Percentiles rank a stretch among this genome's conserved stretches.
phyloP scores from a whole-genome alignment of 208 protist genomes.

The Leishmania guyanensis region DNA sequence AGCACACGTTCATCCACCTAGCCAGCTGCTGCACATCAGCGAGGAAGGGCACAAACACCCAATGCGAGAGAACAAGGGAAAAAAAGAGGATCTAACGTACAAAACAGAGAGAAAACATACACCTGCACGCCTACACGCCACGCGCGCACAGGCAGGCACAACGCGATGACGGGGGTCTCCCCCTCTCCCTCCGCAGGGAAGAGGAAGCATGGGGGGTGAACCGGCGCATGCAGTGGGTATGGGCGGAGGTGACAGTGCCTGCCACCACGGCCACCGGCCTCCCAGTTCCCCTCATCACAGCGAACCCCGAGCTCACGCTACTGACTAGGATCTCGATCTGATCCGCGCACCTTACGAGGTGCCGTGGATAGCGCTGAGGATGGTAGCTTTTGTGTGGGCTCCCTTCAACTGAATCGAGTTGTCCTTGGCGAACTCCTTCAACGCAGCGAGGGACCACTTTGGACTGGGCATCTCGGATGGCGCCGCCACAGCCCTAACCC shows the following conservation, averaged over 20 bases:
- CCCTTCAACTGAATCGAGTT: constrained; percentile 54
- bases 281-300: background rate
- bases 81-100: constrained; percentile 5
- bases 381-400: constrained; percentile 54
- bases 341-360: constrained; percentile 3
- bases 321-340: background rate
- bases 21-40: background rate
- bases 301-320: background rate
- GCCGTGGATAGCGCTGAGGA: constrained; percentile 59
- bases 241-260: background rate
- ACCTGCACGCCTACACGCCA: background rate
- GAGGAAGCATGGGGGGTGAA: background rate
- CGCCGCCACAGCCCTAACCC: background rate
- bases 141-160: background rate
- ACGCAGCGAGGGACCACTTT: constrained; percentile 63
- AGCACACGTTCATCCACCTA: too few species aligned
- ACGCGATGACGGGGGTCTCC: background rate
- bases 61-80: background rate
- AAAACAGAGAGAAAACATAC: constrained; percentile 8
- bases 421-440: constrained; percentile 71
- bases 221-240: background rate
- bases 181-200: background rate
- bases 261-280: background rate
- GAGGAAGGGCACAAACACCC: background rate
- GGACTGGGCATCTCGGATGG: constrained; percentile 38